Percentiles rank a stretch among this genome's conserved stretches.
phyloP scores from a whole-genome alignment of 352 stramenopile species.

The Phytophthora hybrid region DNA sequence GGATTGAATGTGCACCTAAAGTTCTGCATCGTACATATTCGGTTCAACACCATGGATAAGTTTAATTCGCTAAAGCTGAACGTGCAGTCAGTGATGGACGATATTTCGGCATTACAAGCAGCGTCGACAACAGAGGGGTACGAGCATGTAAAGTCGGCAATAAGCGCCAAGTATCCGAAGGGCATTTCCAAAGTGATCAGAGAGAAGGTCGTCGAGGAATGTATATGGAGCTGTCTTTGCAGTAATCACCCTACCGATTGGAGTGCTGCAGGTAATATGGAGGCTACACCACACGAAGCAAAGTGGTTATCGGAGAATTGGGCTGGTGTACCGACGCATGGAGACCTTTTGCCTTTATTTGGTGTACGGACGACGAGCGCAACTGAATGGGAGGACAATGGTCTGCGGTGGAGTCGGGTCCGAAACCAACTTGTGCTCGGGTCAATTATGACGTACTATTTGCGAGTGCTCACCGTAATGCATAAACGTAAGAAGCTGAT shows the following conservation, averaged over 20 bases:
- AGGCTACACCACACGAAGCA: not conserved
- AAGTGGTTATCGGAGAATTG: constrained; percentile 2
- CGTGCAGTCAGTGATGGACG: constrained; percentile 2
- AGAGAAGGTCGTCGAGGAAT: not conserved
- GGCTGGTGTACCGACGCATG: not conserved
- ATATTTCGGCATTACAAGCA: constrained; percentile 6
- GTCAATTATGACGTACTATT: constrained; percentile 1
- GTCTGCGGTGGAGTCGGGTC: constrained; percentile 9
- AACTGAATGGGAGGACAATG: constrained; percentile 17
- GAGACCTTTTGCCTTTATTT: constrained; percentile 7
- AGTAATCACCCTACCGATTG: constrained; percentile 12
- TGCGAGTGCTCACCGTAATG: not conserved
- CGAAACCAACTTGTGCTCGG: constrained; percentile 4
- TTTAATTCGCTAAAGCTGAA: constrained; percentile 18
- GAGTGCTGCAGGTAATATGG: constrained; percentile 7
- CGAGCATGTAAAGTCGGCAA: not conserved
- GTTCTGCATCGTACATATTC: constrained; percentile 13
- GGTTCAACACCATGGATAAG: constrained; percentile 22
- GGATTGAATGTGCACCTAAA: constrained; percentile 11
- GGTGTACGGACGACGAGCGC: constrained; percentile 11
- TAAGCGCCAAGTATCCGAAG: not conserved
- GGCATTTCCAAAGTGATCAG: not conserved
- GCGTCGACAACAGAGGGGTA: not conserved
- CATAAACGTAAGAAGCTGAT: constrained; percentile 5
- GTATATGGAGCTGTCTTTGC: constrained; percentile 15